A percentile compares a stretch with the other conserved stretches of the same genome.
These are phyloP conservation scores for Musa itinerans DNA, from an alignment of 176 grass and related monocot species.

Conservation along the genomic window DNA sequence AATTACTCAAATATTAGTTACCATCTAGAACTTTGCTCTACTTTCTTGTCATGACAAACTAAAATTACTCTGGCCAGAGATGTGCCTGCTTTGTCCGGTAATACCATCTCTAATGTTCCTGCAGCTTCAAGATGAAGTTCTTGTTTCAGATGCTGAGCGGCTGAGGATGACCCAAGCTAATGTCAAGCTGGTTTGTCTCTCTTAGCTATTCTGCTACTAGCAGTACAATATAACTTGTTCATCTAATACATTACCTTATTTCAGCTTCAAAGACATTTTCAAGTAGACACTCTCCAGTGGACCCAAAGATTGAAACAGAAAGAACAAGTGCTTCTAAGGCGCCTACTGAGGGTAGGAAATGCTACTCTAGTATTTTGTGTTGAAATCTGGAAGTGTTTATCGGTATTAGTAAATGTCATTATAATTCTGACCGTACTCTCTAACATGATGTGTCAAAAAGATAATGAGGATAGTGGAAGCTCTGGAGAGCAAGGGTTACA, in stretches of 20 bases:
- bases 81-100: slow-evolving; percentile 1
- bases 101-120: slow-evolving; percentile 7
- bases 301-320: slow-evolving; percentile 89
- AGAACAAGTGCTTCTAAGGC: slow-evolving; percentile 72
- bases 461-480: slow-evolving; percentile 84
- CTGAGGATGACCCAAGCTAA: slow-evolving; percentile 75
- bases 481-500: slow-evolving; percentile 67
- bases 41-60: not conserved
- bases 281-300: slow-evolving; percentile 69
- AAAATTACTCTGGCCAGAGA: not conserved
- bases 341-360: slow-evolving; percentile 69
- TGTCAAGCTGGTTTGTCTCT: slow-evolving; percentile 61
- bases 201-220: not conserved
- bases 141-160: slow-evolving; percentile 78
- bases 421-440: slow-evolving; percentile 7
- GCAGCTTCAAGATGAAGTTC: slow-evolving; percentile 97
- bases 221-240: not conserved
- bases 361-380: not conserved
- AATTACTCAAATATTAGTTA: too few relatives aligned
- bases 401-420: not conserved
- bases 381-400: not conserved
- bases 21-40: not conserved
- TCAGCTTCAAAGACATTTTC: slow-evolving; percentile 89
- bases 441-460: slow-evolving; percentile 43
- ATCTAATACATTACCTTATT: slow-evolving; percentile 5